Conservation (phyloP, 805 yeast species). For the Candida coleopterorum region DNA sequence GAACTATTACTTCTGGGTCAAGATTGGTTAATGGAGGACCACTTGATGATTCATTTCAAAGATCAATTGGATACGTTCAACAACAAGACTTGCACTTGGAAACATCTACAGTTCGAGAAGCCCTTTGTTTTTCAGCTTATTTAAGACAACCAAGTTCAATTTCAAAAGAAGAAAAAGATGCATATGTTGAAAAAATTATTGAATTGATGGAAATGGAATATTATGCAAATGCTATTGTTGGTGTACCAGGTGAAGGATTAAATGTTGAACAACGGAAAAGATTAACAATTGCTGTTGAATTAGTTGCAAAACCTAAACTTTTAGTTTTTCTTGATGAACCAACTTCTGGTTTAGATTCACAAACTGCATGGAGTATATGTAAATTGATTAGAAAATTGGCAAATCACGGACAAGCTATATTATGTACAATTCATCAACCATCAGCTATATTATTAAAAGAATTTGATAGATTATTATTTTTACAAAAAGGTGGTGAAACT, state of each 20-base stretch:
- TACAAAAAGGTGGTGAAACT: constrained; percentile 68
- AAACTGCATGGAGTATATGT: constrained; percentile 33
- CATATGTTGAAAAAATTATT: constrained; percentile 65
- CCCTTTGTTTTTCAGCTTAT: constrained; percentile 64
- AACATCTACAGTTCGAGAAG: constrained; percentile 70
- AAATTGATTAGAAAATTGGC: constrained; percentile 30
- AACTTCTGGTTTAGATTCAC: constrained; percentile 36
- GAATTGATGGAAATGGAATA: constrained; percentile 60
- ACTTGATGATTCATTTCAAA: constrained; percentile 60
- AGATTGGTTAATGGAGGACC: constrained; percentile 61
- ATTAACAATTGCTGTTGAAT: constrained; percentile 32
- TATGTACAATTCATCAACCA: constrained; percentile 71
- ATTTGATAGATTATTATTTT: constrained; percentile 63
- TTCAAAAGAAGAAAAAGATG: constrained; percentile 53
- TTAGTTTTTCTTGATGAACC: constrained; percentile 34
- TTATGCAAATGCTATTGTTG: constrained; percentile 73
- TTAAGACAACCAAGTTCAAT: constrained; percentile 63
- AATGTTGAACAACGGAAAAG: constrained; percentile 33
- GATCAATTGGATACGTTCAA: constrained; percentile 76
- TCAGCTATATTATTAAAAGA: constrained; percentile 70
- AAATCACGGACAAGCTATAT: constrained; percentile 30
- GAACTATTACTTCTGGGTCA: constrained; percentile 52
- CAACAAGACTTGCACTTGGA: constrained; percentile 73
- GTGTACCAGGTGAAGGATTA: constrained; percentile 61
- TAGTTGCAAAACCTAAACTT: constrained; percentile 33